Evolutionary conservation across 1,284 basidiomycete species (phyloP), one percentile per base, ranked within the genome.

Genomic region (Quambalaria eucalypti): DNA sequence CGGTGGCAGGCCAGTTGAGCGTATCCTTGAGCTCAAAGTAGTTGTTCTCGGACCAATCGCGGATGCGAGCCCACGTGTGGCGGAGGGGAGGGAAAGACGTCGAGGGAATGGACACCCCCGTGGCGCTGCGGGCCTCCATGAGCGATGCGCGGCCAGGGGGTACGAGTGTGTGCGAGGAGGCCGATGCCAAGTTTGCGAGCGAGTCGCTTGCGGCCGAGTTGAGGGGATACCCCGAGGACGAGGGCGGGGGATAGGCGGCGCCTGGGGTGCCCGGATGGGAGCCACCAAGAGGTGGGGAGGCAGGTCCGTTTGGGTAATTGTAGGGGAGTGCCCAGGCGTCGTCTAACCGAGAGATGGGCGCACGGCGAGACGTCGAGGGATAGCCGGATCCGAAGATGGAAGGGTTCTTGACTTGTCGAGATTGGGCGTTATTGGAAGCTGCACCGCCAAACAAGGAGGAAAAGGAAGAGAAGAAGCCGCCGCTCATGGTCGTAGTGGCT

Each of bases 1-100:
- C 52, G 30, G 64, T 61, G 21, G 68, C 69, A 25, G 68, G 68
- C 64, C 65, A 74, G 52, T 74, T 74, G 61, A 74, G 61, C 26
- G 72, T 71, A 51, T 74, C 72, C 4, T 59, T 57, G 47, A 74
- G 62, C 50, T 74, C 72, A 38, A 64, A 60, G 51, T 74, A 74
- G 38, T 70, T 52, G 14, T 60, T 58, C 38, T 64, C 59, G 42
- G 60, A 69, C 64, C 71, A 74, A 14, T 51, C 60, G 44, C 63
- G 61, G 51, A 74, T 63, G 38, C 68, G 66, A 14, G 60, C 59
- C 71, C 71, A 74, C 9, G 72, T 71, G 36, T 71, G 71, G n/a
- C 61, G 61, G 31, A 69, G 49, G n/a, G 68, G 65, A 10, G 68
- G 68, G 54, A 69, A 71, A 28, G 68, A 68, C 48, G 47, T 60